These are phyloP conservation scores for Periconia sp. DNA, from an alignment of 2,329 filamentous ascomycete genomes.

Conservation along the genomic window DNA sequence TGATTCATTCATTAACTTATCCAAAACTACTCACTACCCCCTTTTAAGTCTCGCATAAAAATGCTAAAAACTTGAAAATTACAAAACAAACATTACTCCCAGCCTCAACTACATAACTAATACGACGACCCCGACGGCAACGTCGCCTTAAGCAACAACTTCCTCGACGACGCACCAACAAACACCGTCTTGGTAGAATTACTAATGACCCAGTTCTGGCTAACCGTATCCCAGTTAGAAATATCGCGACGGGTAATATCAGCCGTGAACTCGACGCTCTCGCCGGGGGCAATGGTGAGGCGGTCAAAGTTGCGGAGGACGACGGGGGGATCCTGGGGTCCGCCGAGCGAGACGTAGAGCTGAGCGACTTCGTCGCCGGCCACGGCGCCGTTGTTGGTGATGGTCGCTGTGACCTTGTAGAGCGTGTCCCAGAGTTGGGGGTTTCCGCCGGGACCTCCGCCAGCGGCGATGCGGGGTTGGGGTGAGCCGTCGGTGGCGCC, in stretches of 20 bases:
- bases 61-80: too few relatives aligned
- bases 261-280: slow-evolving; percentile 65
- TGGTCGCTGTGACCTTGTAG: slow-evolving; percentile 66
- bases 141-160: slow-evolving; percentile 50
- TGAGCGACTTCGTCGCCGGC: slow-evolving; percentile 73
- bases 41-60: neutral
- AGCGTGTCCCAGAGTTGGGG: slow-evolving; percentile 67
- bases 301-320: slow-evolving; percentile 81
- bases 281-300: slow-evolving; percentile 69
- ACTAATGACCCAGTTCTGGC: slow-evolving; percentile 81
- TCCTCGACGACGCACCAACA: slow-evolving; percentile 62
- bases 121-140: slow-evolving; percentile 29
- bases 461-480: slow-evolving; percentile 63
- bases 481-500: slow-evolving; percentile 58
- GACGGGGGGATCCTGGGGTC: slow-evolving; percentile 66
- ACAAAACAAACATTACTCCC: slow-evolving; percentile 5
- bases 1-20: too few relatives aligned
- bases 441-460: slow-evolving; percentile 65
- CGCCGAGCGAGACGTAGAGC: slow-evolving; percentile 77
- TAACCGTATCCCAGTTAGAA: slow-evolving; percentile 77
- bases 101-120: slow-evolving; percentile 3
- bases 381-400: slow-evolving; percentile 70
- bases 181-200: slow-evolving; percentile 60
- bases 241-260: slow-evolving; percentile 77
- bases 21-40: neutral